These are phyloP conservation scores for Priceomyces carsonii DNA, from an alignment of 805 yeast species.

Conservation along the genomic window DNA sequence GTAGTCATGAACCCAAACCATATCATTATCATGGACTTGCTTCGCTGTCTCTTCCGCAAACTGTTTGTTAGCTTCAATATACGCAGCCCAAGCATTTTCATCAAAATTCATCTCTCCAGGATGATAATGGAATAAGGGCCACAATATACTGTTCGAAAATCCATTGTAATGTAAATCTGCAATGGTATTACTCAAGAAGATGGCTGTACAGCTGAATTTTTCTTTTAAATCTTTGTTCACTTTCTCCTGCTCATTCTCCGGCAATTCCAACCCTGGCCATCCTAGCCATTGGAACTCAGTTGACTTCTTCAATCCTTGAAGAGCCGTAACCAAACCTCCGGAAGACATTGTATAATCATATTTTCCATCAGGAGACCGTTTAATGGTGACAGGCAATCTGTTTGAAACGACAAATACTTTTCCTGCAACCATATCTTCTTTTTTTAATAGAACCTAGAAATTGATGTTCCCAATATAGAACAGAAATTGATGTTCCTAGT, in stretches of 20 bases:
- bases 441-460: no score
- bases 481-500: no score
- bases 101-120: constrained; percentile 99
- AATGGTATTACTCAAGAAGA: constrained; percentile 80
- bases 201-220: constrained; percentile 87
- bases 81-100: constrained; percentile 97
- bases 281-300: constrained; percentile 96
- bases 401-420: constrained; percentile 92
- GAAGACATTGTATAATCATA: constrained; percentile 91
- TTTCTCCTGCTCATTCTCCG: constrained; percentile 65
- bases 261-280: constrained; percentile 90
- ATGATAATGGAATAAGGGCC: constrained; percentile 99
- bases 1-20: constrained; percentile 98
- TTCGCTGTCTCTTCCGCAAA: constrained; percentile 76
- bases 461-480: no score
- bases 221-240: constrained; percentile 71
- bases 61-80: constrained; percentile 83
- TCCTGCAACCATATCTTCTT: constrained; percentile 36
- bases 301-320: constrained; percentile 83
- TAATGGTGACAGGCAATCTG: constrained; percentile 92
- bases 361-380: constrained; percentile 56
- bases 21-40: constrained; percentile 75
- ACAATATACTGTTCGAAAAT: constrained; percentile 87
- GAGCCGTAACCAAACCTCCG: constrained; percentile 95
- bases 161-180: constrained; percentile 98